Base-by-base conservation (phyloP, 2,329 filamentous ascomycete genomes). In the Sporothrix phasma region DNA sequence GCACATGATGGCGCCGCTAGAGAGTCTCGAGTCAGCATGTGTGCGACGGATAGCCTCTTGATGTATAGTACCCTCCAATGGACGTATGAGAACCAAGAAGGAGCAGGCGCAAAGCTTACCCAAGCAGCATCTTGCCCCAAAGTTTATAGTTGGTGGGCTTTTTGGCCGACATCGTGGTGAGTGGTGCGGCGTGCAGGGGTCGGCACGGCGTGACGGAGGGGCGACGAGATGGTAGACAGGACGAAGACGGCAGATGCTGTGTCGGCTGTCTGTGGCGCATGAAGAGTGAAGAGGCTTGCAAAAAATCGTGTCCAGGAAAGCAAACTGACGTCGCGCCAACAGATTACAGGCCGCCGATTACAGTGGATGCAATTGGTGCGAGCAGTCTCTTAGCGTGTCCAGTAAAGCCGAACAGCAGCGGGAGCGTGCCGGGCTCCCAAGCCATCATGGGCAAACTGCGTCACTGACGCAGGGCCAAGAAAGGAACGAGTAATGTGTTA, bases 121-220 rank as follows among this genome's bases (percentile, higher is more conserved):
- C 84, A 61, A 79, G 77, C 5, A 87, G 70, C 83, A 93, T 90
- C 78, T 94, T 94, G 66, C 84, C 74, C 78, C 80, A 86, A 66
- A 84, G 75, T 67, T 75, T 76, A 78, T 84, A 84, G 65, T 83
- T 85, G 61, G 76, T 73, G 29, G 79, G 74, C 69, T 78, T 83
- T 66, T 68, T 68, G 22, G 31, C 51, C 37, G 58, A 26, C 53
- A 67, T 59, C 61, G 62, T 63, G 29, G 15, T 8, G 17, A n/a
- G 15, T 45, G 26, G 8, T 45, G 41, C 39, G 24, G 37, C 39
- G 24, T 31, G 24, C 39, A 59, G 37, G 22, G 39, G 56, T 49
- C 29, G 43, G 31, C 31, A 17, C 51, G 51, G 34, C n/a, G 51
- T 56, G 6, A 19, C 17, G 47, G 26, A 51, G 47, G 24, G 47